Base-by-base conservation (phyloP, 352 stramenopile species). In the Blastocystis hominis region DNA sequence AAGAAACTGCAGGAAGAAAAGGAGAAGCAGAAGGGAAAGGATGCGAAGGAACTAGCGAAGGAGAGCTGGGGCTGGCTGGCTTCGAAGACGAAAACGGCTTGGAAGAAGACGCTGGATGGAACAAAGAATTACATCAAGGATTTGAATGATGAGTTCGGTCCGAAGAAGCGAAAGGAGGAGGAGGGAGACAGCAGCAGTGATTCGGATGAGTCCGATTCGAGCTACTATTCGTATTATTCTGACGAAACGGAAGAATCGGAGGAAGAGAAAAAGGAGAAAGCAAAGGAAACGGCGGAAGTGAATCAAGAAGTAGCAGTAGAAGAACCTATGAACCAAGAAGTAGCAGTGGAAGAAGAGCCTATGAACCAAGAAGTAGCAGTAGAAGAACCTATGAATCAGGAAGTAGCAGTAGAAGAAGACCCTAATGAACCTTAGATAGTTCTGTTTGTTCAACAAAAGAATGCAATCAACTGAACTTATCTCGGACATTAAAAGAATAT, bases 71-170 rank as follows among this genome's bases (percentile, higher is more conserved):
- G n/a, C 40, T 76, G 64, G 64, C 38, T 76, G 47, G 15, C 64
- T 17, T 76, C 64, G 38, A 76, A 76, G 64, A 76, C 64, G 47
- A 76, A 76, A 17, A 40, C 17, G 44, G 64, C 42, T 3, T 76
- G 50, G 2, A 50, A 3, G 42, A 24, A 30, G 17, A 55, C 64
- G 24, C 10, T 76, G 38, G 55, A 50, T 10, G 64, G n/a, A 34
- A 76, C 64, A 17, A 76, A 76, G 47, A 55, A 30, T 3, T 76
- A 76, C 34, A 24, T 76, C 17, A 76, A 76, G 36, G 64, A 76
- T 24, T n/a, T 76, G n/a, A 76, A 76, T 34, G 64, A 76, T 34
- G 64, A 76, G 44, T 76, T 76, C 64, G 36, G 36, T 3, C 17
- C 64, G n/a, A 76, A 76, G 9, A 76, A 76, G 64, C 36, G 34